Conservation (phyloP, 768 basidiomycete species). For the Mycena maculata region DNA sequence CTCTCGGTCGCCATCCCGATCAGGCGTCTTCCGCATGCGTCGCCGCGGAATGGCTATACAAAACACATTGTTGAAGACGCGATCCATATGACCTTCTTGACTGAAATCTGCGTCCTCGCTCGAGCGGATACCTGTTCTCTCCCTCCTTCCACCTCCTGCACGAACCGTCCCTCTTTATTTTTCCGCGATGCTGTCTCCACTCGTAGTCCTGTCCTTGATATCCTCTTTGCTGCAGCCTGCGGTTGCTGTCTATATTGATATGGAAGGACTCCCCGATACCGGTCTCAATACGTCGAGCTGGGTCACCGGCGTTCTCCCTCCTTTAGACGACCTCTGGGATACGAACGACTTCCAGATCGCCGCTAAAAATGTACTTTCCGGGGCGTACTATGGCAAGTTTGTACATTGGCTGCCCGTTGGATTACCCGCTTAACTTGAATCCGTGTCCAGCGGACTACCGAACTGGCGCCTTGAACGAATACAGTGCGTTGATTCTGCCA, state of each 20-base stretch:
- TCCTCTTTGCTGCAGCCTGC: conserved; percentile 3
- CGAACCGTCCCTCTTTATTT: neutral
- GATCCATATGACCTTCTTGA: neutral
- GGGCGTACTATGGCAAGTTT: conserved; percentile 35
- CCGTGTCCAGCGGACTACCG: conserved; percentile 35
- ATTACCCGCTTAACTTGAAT: neutral
- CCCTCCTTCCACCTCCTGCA: neutral
- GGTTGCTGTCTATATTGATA: conserved; percentile 36
- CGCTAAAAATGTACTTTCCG: conserved; percentile 38
- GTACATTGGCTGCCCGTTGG: neutral
- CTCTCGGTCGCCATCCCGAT: neutral
- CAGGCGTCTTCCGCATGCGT: neutral
- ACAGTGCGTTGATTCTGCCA: conserved; percentile 23
- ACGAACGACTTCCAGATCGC: conserved; percentile 43
- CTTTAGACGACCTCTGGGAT: conserved; percentile 38
- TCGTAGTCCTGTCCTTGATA: conserved; percentile 16
- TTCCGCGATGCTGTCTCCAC: conserved; percentile 13
- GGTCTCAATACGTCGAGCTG: conserved; percentile 41
- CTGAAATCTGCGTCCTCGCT: too few relatives aligned
- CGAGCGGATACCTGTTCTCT: too few relatives aligned
- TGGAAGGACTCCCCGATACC: conserved; percentile 44
- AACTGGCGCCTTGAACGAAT: conserved; percentile 40
- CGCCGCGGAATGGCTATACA: neutral
- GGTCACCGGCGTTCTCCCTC: conserved; percentile 38
- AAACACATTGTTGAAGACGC: neutral